phyloP scores from a whole-genome alignment of 768 basidiomycete species.

The Phylloporus arenicola region DNA sequence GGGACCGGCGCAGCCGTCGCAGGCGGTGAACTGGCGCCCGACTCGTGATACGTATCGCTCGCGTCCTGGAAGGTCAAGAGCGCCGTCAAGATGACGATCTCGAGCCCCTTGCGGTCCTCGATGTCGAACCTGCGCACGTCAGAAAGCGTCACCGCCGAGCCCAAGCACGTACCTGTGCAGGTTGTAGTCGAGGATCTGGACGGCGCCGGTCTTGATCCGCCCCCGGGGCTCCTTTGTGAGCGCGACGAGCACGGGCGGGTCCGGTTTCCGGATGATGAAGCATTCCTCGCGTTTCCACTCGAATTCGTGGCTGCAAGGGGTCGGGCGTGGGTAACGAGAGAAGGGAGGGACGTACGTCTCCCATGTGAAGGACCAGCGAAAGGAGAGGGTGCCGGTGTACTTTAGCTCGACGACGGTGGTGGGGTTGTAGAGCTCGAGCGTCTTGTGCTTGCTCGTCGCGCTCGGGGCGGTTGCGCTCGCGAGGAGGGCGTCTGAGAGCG shows the following conservation, averaged over 20 bases:
- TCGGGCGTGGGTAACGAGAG: not conserved
- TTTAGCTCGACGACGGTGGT: constrained; percentile 64
- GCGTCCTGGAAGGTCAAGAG: constrained; percentile 73
- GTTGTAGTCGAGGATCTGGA: constrained; percentile 84
- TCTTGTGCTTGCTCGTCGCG: constrained; percentile 66
- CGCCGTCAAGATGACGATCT: constrained; percentile 73
- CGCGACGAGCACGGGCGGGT: constrained; percentile 81
- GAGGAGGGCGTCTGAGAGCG: constrained; percentile 65
- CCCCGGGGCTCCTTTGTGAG: constrained; percentile 73
- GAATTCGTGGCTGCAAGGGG: constrained; percentile 58
- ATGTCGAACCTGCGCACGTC: constrained; percentile 53
- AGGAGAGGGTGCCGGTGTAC: constrained; percentile 65
- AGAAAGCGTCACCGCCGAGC: too few species aligned
- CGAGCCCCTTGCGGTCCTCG: constrained; percentile 78
- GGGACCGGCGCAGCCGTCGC: constrained; percentile 30
- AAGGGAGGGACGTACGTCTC: constrained; percentile 55
- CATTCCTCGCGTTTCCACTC: constrained; percentile 86
- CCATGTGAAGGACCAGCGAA: constrained; percentile 78
- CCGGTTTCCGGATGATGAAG: constrained; percentile 78
- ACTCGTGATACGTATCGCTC: constrained; percentile 50
- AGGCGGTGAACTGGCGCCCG: not conserved
- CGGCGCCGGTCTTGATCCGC: constrained; percentile 53
- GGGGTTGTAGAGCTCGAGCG: constrained; percentile 72
- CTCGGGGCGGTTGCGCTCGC: constrained; percentile 61
- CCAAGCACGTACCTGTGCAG: constrained; percentile 59